Base-by-base conservation (phyloP, 257 asterid species). In the Solanum virginianum region DNA sequence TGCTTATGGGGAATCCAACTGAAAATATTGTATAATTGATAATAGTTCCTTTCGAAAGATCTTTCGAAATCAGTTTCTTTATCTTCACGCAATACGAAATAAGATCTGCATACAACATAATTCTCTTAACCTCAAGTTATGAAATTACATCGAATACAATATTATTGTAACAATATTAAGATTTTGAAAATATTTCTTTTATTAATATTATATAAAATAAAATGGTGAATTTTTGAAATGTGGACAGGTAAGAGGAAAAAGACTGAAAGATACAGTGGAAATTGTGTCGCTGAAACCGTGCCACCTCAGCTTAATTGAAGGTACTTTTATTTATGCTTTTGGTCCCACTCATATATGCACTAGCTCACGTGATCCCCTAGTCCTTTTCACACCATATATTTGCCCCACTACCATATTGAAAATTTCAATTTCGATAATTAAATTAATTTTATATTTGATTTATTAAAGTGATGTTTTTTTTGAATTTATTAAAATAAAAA, bases 251-350 rank as follows among this genome's bases (percentile, higher is more conserved):
- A 92, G 91, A 86, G 98, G 98, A 24, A 41, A 90, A 70, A 89
- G 74, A 20, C 86, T 95, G 66, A 95, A 95, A 65, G 96, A 92
- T 22, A 75, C 90, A 0, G 88, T 91, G 63, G 98, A 95, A 32
- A 91, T 94, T 83, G 79, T 82, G 2, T 87, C 95, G 20, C 91
- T 93, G 80, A 95, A 95, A 72, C 98, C 98, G 0, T 92, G 89
- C 82, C 92, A 90, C 82, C 93, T 95, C 82, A 90, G 92, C 51
- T 88, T 94, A 8, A 87, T 95, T 11, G 90, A 92, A 95, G 98
- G 98, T 95, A 92, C 36, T 63, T 39, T 85, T 71, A 49, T 82
- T 29, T 63, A 82, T 82, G 72, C 85, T 62, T 16, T n/a, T 9
- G 85, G 71, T 82, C 59, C 85, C 11, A 79, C 65, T 8, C 63